These are phyloP conservation scores for Beauveria asiatica DNA, from an alignment of 2,329 filamentous ascomycete species.

Conservation along the genomic window DNA sequence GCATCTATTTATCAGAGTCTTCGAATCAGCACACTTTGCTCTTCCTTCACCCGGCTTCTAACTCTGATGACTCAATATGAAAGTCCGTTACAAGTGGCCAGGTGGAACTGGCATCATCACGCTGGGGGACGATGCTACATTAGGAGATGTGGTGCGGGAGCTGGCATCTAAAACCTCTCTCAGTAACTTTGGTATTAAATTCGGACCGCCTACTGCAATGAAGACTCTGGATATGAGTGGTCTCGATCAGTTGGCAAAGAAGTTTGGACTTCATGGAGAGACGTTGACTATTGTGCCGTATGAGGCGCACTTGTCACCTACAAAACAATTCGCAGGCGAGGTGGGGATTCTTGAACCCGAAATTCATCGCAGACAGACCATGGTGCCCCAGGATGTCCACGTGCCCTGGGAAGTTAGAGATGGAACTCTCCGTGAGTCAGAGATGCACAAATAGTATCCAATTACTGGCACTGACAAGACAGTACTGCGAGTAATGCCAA, in stretches of 20 bases:
- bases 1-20: background rate
- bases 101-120: slow-evolving; percentile 62
- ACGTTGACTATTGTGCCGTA: slow-evolving; percentile 41
- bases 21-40: too few relatives aligned
- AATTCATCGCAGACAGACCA: slow-evolving; percentile 8
- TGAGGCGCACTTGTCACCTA: slow-evolving; percentile 21
- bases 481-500: slow-evolving; percentile 90
- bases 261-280: slow-evolving; percentile 40
- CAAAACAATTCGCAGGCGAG: background rate
- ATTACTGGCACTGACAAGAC: background rate
- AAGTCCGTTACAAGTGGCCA: slow-evolving; percentile 67
- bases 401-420: slow-evolving; percentile 41
- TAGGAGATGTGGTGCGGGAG: slow-evolving; percentile 50
- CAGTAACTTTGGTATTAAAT: slow-evolving; percentile 65
- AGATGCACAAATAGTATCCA: background rate
- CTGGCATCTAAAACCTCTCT: slow-evolving; percentile 59
- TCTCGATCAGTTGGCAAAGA: slow-evolving; percentile 37
- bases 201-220: slow-evolving; percentile 64
- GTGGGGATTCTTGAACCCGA: background rate
- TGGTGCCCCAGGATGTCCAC: slow-evolving; percentile 21
- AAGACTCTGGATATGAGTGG: slow-evolving; percentile 56
- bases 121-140: slow-evolving; percentile 58
- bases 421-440: slow-evolving; percentile 39
- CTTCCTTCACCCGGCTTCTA: background rate
- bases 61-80: slow-evolving; percentile 42